Base-by-base conservation (phyloP, 2,329 filamentous ascomycete species). In the Dothiorella sarmentorum region DNA sequence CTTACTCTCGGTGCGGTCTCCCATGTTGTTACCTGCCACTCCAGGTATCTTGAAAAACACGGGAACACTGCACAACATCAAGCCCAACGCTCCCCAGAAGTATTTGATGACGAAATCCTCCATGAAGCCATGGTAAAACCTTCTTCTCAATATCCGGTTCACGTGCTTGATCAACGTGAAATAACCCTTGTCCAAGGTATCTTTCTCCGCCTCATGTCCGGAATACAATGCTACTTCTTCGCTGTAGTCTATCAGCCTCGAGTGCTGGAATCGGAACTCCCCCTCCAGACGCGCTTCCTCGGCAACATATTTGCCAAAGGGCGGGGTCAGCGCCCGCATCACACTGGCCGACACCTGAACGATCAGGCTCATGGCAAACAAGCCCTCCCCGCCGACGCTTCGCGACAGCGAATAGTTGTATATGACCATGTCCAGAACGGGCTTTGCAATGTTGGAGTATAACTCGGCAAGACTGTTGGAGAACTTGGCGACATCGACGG, bases 51-150 rank as follows among this genome's bases (percentile, higher is more conserved):
- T 93, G 80, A 99, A 89, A 73, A 99, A 99, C 2, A 97, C 93
- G 0, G 94, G 94, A 0, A 96, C 86, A 73, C 91, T 95, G 79
- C 94, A 99, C 9, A 99, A 85, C 63, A 96, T 75, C 63, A 99
- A 81, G 1, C 94, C 94, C 42, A 99, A 75, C 2, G 94, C 93
- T 38, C 94, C 94, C 94, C 94, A 99, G 75, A 97, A 94, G 72
- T 99, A 99, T 75, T 99, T 99, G 75, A 99, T 96, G 60, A 97
- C 91, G 74, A 97, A 99, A 73, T 99, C 94, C 72, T 99, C 94
- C 93, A 97, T 97, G 68, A 99, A 88, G n/a, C 92, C 93, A 72
- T 99, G 93, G 73, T 97, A 97, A 72, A 99, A 89, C 49, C 94
- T 85, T 62, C 90, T 82, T 37, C 92, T 84, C 62, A 99, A 77